Evolutionary conservation across 257 asterid genomes (phyloP), one percentile per base, ranked within the genome.

Genomic region (Jacaranda mimosifolia): DNA sequence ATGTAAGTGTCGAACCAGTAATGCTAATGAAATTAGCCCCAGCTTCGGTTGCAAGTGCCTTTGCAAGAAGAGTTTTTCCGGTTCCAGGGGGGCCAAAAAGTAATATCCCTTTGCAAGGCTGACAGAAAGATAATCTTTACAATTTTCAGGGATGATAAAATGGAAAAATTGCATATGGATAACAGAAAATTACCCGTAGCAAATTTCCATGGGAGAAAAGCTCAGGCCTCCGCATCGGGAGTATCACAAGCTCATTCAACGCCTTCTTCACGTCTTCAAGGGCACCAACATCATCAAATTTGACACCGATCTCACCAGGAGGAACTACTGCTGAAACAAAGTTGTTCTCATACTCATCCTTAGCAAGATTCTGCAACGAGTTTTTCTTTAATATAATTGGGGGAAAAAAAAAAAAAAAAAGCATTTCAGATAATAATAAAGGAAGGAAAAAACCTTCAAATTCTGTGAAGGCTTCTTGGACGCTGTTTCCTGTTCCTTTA

Each of bases 31-130:
- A 96, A 83, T 91, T 96, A 64, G 98, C 99, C 71, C 98, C 97
- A 19, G 99, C 97, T 82, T 96, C 99, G 7, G 99, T 96, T 67
- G 99, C 99, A 77, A 93, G 97, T 0, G 99, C 99, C 83, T 96
- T 96, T 4, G 98, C 99, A 70, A 96, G 85, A 81, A 96, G 99
- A 59, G 99, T 96, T 86, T 96, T 96, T 66, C 99, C 99, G 55
- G 99, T 96, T 75, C 99, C 99, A 40, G 99, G 99, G 70, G 99
- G 99, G 12, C 99, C 99, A 81, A 96, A 93, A 57, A 96, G 98
- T 82, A 96, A 86, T 77, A 96, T 88, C 36, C 99, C 99, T 87
- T 96, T 96, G 96, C 99, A 96, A 80, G 99, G 99, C 99, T 96
- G 92, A 83, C 49, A 73, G 64, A 64, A 59, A 26, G 38, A 43